Evolutionary conservation across 805 yeast species (phyloP).

Genomic region (Dipodascopsis uninucleata): DNA sequence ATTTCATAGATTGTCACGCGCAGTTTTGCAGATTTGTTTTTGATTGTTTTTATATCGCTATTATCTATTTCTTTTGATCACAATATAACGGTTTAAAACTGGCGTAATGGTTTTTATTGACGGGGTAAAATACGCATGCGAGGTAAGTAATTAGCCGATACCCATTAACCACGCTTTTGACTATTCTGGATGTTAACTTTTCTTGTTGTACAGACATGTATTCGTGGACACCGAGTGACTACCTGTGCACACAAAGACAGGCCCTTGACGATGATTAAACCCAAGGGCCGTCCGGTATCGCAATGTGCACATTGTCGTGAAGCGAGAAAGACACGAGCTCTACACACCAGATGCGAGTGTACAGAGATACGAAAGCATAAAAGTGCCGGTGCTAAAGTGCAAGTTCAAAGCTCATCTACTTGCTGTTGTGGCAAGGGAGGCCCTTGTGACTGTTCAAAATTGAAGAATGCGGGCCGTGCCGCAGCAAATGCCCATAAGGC

Average conservation of each 20-base stretch:
- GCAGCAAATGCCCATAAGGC: slow-evolving; percentile 1
- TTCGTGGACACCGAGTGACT: slow-evolving; percentile 93
- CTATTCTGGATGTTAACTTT: background rate
- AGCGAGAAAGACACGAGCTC: slow-evolving; percentile 60
- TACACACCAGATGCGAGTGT: slow-evolving; percentile 70
- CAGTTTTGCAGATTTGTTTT: too few species aligned
- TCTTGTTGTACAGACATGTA: slow-evolving; percentile 46
- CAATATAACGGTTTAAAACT: too few species aligned
- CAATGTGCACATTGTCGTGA: slow-evolving; percentile 86
- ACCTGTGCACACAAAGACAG: slow-evolving; percentile 90
- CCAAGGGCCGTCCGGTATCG: slow-evolving; percentile 93
- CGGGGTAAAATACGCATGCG: slow-evolving; percentile 95
- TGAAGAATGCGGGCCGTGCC: slow-evolving; percentile 23
- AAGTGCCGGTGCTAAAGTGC: background rate
- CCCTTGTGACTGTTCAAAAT: slow-evolving; percentile 19
- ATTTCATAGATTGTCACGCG: too few species aligned
- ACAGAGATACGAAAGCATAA: slow-evolving; percentile 34
- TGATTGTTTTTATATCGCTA: too few species aligned
- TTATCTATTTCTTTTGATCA: too few species aligned
- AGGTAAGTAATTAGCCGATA: slow-evolving; percentile 39
- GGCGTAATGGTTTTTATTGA: slow-evolving; percentile 75
- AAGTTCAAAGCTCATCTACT: background rate
- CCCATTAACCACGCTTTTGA: slow-evolving; percentile 5
- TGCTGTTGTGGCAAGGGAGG: slow-evolving; percentile 17
- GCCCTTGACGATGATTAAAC: slow-evolving; percentile 88